Conservation (phyloP, 2,329 filamentous ascomycete genomes). For the Neopestalotiopsis rosae region DNA sequence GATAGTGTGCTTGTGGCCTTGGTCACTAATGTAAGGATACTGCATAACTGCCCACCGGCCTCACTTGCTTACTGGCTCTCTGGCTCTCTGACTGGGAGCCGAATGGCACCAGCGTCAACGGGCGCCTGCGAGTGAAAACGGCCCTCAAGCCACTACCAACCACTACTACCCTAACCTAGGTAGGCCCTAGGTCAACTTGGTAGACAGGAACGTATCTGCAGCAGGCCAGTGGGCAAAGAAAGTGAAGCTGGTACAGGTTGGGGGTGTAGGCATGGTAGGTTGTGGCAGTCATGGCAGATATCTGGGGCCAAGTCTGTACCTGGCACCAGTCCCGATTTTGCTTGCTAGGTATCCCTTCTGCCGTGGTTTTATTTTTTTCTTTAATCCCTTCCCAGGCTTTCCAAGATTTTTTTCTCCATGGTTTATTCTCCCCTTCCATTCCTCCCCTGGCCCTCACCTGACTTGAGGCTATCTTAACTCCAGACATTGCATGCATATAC, state of each 20-base stretch:
- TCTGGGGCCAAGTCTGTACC: conserved; percentile 4
- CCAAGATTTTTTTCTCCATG: background rate
- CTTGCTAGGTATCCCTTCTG: background rate
- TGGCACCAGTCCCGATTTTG: conserved; percentile 11
- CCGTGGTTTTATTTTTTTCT: background rate
- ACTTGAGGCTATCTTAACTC: background rate
- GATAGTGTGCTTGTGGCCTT: too few species aligned
- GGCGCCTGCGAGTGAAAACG: background rate
- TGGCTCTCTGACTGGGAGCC: background rate
- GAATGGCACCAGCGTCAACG: background rate
- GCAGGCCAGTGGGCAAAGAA: too few species aligned
- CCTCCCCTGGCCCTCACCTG: background rate
- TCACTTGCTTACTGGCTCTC: background rate
- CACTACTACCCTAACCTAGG: too few species aligned
- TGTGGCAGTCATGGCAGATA: background rate
- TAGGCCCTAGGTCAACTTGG: too few species aligned
- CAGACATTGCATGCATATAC: background rate
- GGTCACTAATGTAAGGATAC: too few species aligned
- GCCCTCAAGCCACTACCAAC: too few species aligned
- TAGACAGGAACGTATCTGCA: too few species aligned
- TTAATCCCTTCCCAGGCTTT: background rate
- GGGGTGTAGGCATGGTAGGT: background rate
- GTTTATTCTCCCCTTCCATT: background rate
- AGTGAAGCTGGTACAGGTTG: too few species aligned
- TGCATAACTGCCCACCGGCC: too few species aligned